Evolutionary conservation across 2,329 filamentous ascomycete species (phyloP).

Genomic region (Geosmithia putterillii): DNA sequence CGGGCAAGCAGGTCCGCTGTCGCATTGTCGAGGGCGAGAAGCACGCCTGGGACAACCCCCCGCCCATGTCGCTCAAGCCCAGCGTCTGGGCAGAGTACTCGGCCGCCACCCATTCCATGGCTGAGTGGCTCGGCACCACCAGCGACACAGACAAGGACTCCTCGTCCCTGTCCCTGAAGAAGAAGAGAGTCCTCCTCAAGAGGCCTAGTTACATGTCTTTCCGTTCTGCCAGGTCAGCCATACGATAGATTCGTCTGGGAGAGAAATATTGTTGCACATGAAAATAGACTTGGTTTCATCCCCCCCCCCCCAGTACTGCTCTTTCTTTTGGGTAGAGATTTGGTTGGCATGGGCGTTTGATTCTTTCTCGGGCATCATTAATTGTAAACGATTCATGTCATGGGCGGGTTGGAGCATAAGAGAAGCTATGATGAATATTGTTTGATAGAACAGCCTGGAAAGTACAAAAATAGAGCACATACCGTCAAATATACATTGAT

Average conservation of each 20-base stretch:
- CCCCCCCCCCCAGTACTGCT: no score
- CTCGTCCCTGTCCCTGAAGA: conserved; percentile 19
- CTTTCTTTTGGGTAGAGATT: background rate
- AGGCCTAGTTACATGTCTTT: conserved; percentile 18
- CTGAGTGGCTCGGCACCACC: conserved; percentile 25
- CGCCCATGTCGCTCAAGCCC: conserved; percentile 28
- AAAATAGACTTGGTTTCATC: no score
- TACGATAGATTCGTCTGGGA: background rate
- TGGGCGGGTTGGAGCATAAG: no score
- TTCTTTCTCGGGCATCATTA: no score
- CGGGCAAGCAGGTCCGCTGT: conserved; percentile 19
- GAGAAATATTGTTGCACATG: no score
- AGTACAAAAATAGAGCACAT: background rate
- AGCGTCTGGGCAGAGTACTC: conserved; percentile 32
- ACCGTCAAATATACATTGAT: no score
- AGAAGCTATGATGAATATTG: no score
- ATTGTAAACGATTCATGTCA: no score
- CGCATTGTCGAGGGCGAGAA: conserved; percentile 32
- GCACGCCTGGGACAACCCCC: conserved; percentile 36
- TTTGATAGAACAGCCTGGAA: no score
- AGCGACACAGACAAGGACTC: conserved; percentile 23
- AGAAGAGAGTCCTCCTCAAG: conserved; percentile 16
- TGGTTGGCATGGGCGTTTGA: background rate
- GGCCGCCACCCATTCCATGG: conserved; percentile 26
- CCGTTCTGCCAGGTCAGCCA: conserved; percentile 8